Conservation (phyloP, 306 rosid genomes). For the Echinosophora koreensis region DNA sequence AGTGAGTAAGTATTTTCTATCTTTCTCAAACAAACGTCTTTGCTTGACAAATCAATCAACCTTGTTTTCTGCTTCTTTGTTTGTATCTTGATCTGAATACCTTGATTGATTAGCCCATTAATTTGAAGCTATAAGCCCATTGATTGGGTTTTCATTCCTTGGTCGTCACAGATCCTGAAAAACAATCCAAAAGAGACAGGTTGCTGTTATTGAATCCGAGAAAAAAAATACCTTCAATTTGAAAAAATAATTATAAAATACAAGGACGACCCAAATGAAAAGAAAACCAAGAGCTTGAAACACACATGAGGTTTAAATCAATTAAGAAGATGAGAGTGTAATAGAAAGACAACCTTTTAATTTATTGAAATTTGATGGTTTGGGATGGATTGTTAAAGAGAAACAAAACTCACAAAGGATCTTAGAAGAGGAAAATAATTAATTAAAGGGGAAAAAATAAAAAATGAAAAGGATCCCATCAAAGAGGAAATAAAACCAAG, state of each 20-base stretch:
- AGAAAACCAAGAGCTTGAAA: background rate
- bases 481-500: constrained; percentile 25
- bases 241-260: background rate
- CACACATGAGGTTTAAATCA: background rate
- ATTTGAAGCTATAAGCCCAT: background rate
- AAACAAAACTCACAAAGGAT: constrained; percentile 20
- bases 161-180: constrained; percentile 34
- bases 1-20: background rate
- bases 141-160: background rate
- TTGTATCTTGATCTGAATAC: constrained; percentile 41
- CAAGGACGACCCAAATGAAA: too few relatives aligned
- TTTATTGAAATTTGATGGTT: background rate
- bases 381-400: constrained; percentile 4
- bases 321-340: background rate
- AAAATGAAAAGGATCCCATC: background rate
- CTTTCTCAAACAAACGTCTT: constrained; percentile 27
- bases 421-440: background rate
- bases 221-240: background rate
- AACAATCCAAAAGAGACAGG: background rate
- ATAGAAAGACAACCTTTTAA: background rate
- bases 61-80: constrained; percentile 1
- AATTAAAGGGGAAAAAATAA: background rate
- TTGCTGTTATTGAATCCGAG: constrained; percentile 15
- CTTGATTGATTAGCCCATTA: background rate
- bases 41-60: constrained; percentile 11